phyloP scores from a whole-genome alignment of 306 rosid species.

The Dicorynia guianensis region DNA sequence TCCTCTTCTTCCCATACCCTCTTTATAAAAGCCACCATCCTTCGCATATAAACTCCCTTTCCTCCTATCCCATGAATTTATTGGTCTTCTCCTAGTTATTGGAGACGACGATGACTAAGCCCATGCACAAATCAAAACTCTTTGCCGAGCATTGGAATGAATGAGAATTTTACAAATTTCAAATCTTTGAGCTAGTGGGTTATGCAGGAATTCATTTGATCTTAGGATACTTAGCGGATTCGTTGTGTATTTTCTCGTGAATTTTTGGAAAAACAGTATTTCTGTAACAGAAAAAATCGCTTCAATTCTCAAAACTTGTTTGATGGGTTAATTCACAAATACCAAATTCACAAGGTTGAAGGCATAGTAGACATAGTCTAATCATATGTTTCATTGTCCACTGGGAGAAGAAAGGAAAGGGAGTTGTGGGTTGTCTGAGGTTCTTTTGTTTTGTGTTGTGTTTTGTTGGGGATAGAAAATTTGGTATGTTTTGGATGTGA shows the following conservation, averaged over 20 bases:
- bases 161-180: background rate
- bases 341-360: constrained; percentile 20
- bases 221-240: constrained; percentile 8
- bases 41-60: constrained; percentile 31
- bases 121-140: constrained; percentile 23
- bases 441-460: background rate
- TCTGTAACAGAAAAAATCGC: constrained; percentile 6
- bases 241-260: constrained; percentile 45
- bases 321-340: constrained; percentile 59
- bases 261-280: constrained; percentile 7
- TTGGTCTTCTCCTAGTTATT: background rate
- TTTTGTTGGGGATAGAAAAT: background rate
- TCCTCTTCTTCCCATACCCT: constrained; percentile 1
- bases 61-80: constrained; percentile 27
- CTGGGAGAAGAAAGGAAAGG: background rate
- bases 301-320: constrained; percentile 34
- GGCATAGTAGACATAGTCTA: constrained; percentile 25
- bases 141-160: background rate
- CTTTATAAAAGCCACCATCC: constrained; percentile 34
- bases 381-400: constrained; percentile 10
- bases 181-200: background rate
- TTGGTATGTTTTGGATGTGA: constrained; percentile 47
- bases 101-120: background rate
- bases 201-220: background rate
- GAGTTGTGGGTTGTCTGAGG: constrained; percentile 9